Base-by-base conservation (phyloP, 352 stramenopile species). In the Phytopythium aichiense region DNA sequence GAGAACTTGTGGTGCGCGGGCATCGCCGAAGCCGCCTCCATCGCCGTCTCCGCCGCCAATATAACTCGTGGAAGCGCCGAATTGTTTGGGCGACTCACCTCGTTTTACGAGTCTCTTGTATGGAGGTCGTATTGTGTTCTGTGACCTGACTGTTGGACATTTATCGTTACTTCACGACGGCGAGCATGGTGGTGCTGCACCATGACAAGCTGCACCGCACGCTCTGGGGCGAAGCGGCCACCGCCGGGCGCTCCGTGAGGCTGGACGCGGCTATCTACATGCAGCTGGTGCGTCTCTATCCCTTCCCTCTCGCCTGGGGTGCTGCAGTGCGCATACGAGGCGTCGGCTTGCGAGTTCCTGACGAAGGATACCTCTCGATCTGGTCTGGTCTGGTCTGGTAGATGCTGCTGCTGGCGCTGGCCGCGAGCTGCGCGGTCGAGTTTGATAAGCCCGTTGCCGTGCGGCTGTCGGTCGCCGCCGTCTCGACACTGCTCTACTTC, bases 1-100 rank as follows among this genome's bases (percentile, higher is more conserved):
- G 71, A 84, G 67, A 93, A 91, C 73, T 93, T 93, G 78, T 87
- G 78, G 60, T 93, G 84, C 28, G 48, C 48, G 35, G 35, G 35
- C 35, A 16, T 40, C 16, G 7, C 28, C 28, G n/a, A n/a, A n/a
- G 51, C 25, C 20, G 53, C 15, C 13, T 56, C 9, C 8, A 58
- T 61, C 28, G 51, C 58, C 57, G 61, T 66, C 22, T 5, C 23
- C 46, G 37, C 25, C 58, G 57, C 25, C n/a, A n/a, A n/a, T n/a
- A n/a, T n/a, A n/a, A n/a, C n/a, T n/a, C n/a, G n/a, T n/a, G n/a
- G n/a, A n/a, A n/a, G n/a, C n/a, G n/a, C n/a, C n/a, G n/a, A n/a
- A n/a, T n/a, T n/a, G n/a, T n/a, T n/a, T n/a, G n/a, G n/a, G n/a
- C n/a, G n/a, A n/a, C n/a, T n/a, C n/a, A n/a, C n/a, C n/a, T n/a